Conservation (phyloP, 202 grass and related monocot species). For the Setaria italica region DNA sequence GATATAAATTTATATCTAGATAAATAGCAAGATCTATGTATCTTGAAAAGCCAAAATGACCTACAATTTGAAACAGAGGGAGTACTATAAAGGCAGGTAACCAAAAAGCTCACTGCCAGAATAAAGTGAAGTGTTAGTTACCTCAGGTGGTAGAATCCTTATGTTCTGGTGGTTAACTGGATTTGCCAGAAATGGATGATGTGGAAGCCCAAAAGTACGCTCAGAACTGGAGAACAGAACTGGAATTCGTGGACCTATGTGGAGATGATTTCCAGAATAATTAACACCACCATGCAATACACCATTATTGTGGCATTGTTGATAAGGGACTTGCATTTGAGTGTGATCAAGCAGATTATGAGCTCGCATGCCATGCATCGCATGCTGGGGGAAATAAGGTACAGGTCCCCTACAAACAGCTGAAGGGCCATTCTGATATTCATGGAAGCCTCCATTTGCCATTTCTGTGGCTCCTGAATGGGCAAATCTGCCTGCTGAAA, state of each 20-base stretch:
- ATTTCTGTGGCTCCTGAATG: conserved; percentile 57
- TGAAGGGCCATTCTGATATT: conserved; percentile 55
- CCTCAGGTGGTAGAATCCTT: conserved; percentile 60
- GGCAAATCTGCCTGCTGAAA: conserved; percentile 60
- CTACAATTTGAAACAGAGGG: too few relatives aligned
- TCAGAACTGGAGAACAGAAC: conserved; percentile 57
- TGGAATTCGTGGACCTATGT: conserved; percentile 64
- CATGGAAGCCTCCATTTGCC: conserved; percentile 54
- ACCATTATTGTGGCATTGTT: conserved; percentile 54
- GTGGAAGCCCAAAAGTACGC: conserved; percentile 48
- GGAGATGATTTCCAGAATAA: conserved; percentile 52
- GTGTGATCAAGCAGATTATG: conserved; percentile 62
- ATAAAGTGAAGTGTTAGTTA: conserved; percentile 40
- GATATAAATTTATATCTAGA: too few relatives aligned
- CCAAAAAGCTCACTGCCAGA: conserved; percentile 12
- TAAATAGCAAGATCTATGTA: too few relatives aligned
- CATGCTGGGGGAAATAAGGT: conserved; percentile 70
- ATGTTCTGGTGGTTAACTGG: conserved; percentile 54
- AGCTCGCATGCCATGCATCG: conserved; percentile 59
- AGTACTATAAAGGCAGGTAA: not conserved
- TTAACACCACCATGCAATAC: conserved; percentile 54
- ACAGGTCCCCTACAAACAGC: conserved; percentile 54
- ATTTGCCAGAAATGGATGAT: conserved; percentile 52
- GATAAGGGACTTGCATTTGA: conserved; percentile 59
- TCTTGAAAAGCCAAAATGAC: too few relatives aligned